Base-by-base conservation (phyloP, 1,139 yeast genomes). In the Candida pseudocylindracea region DNA sequence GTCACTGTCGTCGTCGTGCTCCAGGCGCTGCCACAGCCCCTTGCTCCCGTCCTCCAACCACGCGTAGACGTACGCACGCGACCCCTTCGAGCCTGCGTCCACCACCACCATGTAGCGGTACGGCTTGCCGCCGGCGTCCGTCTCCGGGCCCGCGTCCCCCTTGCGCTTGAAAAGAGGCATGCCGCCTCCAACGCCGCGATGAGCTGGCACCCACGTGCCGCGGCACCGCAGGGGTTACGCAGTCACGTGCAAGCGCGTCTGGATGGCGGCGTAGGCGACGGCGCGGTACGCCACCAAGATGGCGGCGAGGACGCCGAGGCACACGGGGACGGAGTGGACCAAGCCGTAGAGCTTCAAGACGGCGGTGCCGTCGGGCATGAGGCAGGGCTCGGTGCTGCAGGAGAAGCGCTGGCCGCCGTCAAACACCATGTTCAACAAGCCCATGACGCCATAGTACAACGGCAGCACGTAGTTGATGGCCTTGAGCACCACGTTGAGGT, bases 81-180 rank as follows among this genome's bases (percentile, higher is more conserved):
- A 72, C 0, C 93, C 93, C 32, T 70, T 71, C 2, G 91, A 75
- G 0, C 93, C 93, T 0, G 92, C 76, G 45, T 80, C 93, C 13
- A 80, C 69, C 9, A 80, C 61, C 2, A 80, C 66, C 2, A 78
- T 66, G 47, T 74, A 78, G 44, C 72, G 72, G 38, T 63, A 67
- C 1, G 78, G 75, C 15, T 7, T 26, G 4, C 29, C 30, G 7
- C 29, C 15, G 8, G 27, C 29, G 13, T 10, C 15, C 2, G 10
- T 7, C n/a, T 25, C 15, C 10, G 32, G 32, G 9, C 32, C 32
- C 10, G 10, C 10, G 9, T 5, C 9, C 26, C 3, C 10, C 26
- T 25, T 25, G 26, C 10, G 10, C 26, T 8, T 25, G 10, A 8
- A 8, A 9, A 25, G 10, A 8, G 8, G 26, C 10, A 8, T 25